phyloP scores from a whole-genome alignment of 2,329 filamentous ascomycete genomes.

The Diaporthe helianthi region DNA sequence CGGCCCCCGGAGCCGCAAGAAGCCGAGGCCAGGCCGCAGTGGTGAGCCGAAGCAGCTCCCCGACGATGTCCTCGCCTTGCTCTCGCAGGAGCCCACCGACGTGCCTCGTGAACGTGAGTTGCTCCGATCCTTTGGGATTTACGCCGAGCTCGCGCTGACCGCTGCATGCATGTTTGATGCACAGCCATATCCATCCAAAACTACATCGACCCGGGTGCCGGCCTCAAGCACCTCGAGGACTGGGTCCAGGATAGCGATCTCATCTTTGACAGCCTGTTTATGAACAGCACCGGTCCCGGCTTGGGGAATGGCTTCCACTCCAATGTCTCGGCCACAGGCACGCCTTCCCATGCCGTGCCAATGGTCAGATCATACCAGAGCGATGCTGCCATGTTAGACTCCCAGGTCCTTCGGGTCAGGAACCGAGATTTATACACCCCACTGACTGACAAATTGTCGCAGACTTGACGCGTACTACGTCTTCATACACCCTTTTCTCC shows the following conservation, averaged over 20 bases:
- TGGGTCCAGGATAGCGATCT: slow-evolving; percentile 55
- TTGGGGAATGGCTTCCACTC: slow-evolving; percentile 13
- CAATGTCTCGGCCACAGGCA: slow-evolving; percentile 17
- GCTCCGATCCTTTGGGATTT: no score
- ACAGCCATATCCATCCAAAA: slow-evolving; percentile 47
- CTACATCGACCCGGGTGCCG: slow-evolving; percentile 56
- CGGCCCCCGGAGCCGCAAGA: slow-evolving; percentile 52
- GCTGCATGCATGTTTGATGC: slow-evolving; percentile 1
- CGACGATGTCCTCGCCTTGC: slow-evolving; percentile 29
- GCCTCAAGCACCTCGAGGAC: slow-evolving; percentile 54
- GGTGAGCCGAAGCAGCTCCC: slow-evolving; percentile 39
- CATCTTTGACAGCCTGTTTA: slow-evolving; percentile 54
- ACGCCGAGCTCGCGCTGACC: slow-evolving; percentile 17
- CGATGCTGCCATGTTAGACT: slow-evolving; percentile 49
- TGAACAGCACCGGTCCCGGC: slow-evolving; percentile 30
- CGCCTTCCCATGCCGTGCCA: slow-evolving; percentile 37
- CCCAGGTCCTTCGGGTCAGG: background rate
- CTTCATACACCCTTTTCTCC: slow-evolving; percentile 59
- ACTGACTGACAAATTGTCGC: background rate
- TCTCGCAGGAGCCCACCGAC: slow-evolving; percentile 42
- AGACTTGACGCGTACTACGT: slow-evolving; percentile 58
- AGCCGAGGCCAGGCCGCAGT: slow-evolving; percentile 40
- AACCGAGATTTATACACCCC: background rate
- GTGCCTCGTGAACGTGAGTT: slow-evolving; percentile 43
- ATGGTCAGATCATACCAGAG: slow-evolving; percentile 52